These are phyloP conservation scores for Coniferiporia sulphurascens DNA, from an alignment of 1,284 basidiomycete species.

Conservation along the genomic window DNA sequence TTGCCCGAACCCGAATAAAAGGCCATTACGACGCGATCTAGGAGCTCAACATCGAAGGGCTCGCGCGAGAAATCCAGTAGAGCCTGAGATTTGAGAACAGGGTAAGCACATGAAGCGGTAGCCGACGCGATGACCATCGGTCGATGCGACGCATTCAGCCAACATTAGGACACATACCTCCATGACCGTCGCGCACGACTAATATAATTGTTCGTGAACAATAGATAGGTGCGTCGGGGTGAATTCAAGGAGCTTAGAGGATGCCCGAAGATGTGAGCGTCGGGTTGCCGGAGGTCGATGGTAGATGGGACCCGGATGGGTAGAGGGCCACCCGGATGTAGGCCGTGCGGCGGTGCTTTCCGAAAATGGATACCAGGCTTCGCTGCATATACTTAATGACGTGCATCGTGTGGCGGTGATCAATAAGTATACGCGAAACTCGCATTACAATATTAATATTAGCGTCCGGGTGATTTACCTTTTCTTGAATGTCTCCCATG, in stretches of 20 bases:
- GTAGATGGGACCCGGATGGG: background rate
- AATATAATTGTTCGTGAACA: background rate
- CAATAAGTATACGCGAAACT: too few relatives aligned
- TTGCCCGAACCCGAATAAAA: conserved; percentile 77
- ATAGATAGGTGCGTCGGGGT: too few relatives aligned
- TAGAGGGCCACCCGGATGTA: conserved; percentile 8
- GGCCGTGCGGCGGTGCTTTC: background rate
- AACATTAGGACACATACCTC: conserved; percentile 8
- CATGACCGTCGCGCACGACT: conserved; percentile 3
- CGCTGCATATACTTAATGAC: background rate
- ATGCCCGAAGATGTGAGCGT: background rate
- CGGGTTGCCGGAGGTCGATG: too few relatives aligned
- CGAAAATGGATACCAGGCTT: background rate
- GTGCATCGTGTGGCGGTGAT: too few relatives aligned
- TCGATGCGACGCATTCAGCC: conserved; percentile 2
- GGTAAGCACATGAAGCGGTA: background rate
- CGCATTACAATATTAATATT: too few relatives aligned
- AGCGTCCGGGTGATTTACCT: too few relatives aligned
- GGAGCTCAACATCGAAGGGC: conserved; percentile 70
- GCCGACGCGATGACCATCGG: background rate
- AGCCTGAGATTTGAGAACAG: conserved; percentile 39
- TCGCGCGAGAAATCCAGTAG: conserved; percentile 85
- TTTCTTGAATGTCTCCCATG: too few relatives aligned
- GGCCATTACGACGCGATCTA: conserved; percentile 83
- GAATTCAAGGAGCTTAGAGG: background rate